Base-by-base conservation (phyloP, 2,329 filamentous ascomycete genomes). In the Ophiostoma triangulosporum region DNA sequence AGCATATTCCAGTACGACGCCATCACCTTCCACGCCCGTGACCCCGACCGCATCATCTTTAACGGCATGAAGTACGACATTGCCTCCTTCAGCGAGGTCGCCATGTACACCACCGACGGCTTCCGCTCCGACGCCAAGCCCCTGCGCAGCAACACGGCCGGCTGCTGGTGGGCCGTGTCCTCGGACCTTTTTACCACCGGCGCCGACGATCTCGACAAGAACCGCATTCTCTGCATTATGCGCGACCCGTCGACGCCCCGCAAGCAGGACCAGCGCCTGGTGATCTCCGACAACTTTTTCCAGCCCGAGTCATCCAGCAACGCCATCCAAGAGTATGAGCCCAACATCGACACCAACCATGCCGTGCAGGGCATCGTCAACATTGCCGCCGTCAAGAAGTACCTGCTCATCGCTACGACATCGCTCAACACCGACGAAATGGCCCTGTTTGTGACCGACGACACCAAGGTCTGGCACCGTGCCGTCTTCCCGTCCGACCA, bases 161-260 rank as follows among this genome's bases (percentile, higher is more conserved):
- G 85, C 57, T 98, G 93, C 66, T 80, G 84, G 66, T 98, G 91
- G 88, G 91, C 93, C 51, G 88, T 88, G 64, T 80, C 81, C 14
- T 81, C 86, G 12, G 75, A 78, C 5, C 68, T 81, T 40, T 96
- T 98, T 65, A 79, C 78, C 32, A 83, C 82, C 11, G 84, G 84
- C 56, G 69, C 83, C 52, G 69, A 76, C 1, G 75, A 84, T 32
- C 70, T 81, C 51, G 81, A 93, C 63, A 72, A 79, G 51, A 73
- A 84, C 59, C 80, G 89, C 52, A 76, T 91, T 51, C 69, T 97
- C 52, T 98, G 93, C 67, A 83, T 96, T 51, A 80, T 86, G 35
- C 76, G 78, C 54, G 87, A 89, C 54, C 73, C 80, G 58, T 83
- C 85, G 62, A 87, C 85, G 26, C 74, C 81, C 6, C 78, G 80